Evolutionary conservation across 345 rosid species (phyloP).

Genomic region (Brassica carinata): DNA sequence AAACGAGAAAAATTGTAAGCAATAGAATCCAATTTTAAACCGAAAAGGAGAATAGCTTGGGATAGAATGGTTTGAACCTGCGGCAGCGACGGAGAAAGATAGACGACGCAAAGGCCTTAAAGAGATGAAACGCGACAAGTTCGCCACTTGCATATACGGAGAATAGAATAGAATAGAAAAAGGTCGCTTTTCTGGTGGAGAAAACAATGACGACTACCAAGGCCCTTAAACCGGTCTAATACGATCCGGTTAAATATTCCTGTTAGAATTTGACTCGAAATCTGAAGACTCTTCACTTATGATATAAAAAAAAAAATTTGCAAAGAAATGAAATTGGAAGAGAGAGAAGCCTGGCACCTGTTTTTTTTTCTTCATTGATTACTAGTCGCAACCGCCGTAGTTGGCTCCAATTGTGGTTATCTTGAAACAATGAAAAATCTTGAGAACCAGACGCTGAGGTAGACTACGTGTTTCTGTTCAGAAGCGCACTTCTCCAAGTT

Average conservation of each 20-base stretch:
- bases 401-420: no score
- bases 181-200: not conserved
- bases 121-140: slow-evolving; percentile 9
- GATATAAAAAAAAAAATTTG: no score
- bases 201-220: not conserved
- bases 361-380: no score
- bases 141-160: slow-evolving; percentile 10
- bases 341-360: no score
- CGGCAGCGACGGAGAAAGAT: slow-evolving; percentile 6
- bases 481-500: no score
- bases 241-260: not conserved
- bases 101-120: not conserved
- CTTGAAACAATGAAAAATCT: no score
- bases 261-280: not conserved
- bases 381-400: no score
- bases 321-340: no score
- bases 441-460: no score
- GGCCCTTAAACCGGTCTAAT: not conserved
- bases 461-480: no score
- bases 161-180: not conserved
- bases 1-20: not conserved
- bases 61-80: slow-evolving; percentile 20
- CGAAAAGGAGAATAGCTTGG: not conserved
- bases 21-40: not conserved
- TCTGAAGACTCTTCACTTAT: not conserved